phyloP scores from a whole-genome alignment of 148 eudicot species.

The Amaranthus cruentus region DNA sequence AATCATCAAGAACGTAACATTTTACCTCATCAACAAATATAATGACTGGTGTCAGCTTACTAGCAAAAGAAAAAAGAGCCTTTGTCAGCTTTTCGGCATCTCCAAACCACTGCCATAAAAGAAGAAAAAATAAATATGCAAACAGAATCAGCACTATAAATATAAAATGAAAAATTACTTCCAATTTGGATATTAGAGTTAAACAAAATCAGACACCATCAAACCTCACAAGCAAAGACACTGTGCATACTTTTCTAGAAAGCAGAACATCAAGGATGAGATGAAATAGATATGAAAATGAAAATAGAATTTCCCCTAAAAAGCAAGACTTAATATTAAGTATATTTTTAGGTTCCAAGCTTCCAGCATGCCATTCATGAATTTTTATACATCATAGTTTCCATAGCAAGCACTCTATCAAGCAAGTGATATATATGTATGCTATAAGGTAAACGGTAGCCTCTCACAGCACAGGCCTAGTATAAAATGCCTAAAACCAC shows the following conservation, averaged over 20 bases:
- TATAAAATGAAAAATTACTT: background rate
- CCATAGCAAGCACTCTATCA: background rate
- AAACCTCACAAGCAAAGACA: constrained; percentile 1
- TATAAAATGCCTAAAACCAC: too few species aligned
- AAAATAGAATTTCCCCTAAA: too few species aligned
- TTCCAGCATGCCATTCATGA: background rate
- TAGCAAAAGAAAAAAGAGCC: constrained; percentile 96
- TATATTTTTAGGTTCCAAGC: background rate
- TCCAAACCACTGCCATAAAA: constrained; percentile 83
- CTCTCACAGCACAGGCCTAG: too few species aligned
- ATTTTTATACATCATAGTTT: background rate
- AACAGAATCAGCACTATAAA: background rate
- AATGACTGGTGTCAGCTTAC: constrained; percentile 93
- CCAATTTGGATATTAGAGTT: background rate
- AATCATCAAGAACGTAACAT: constrained; percentile 11
- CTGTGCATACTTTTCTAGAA: too few species aligned
- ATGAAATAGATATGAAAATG: too few species aligned
- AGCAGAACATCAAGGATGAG: background rate
- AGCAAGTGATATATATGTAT: background rate
- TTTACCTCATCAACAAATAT: constrained; percentile 98
- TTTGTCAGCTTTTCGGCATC: constrained; percentile 98
- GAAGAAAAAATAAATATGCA: background rate
- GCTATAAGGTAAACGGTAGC: too few species aligned
- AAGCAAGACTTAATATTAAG: background rate
- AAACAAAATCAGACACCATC: background rate